Evolutionary conservation across 148 eudicot genomes (phyloP).

Genomic region (Diospyros kaki): DNA sequence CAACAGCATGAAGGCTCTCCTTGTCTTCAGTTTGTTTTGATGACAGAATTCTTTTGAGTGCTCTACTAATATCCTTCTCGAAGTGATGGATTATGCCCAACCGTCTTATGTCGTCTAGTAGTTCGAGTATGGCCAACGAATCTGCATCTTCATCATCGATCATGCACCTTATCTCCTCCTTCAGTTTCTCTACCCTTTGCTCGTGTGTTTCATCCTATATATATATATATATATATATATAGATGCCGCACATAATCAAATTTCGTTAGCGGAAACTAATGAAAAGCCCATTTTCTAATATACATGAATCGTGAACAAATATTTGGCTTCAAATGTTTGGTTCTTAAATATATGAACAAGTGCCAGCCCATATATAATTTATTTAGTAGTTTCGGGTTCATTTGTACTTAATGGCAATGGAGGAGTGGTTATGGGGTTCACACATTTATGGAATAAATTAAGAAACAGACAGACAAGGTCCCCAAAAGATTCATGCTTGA

Average conservation of each 20-base stretch:
- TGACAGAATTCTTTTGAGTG: constrained; percentile 10
- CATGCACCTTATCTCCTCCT: constrained; percentile 18
- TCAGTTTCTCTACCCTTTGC: constrained; percentile 10
- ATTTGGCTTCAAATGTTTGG: no score
- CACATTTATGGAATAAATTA: no score
- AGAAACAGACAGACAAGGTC: no score
- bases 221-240: not conserved
- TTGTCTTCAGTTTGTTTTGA: not conserved
- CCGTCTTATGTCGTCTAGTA: constrained; percentile 29
- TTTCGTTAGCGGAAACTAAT: no score
- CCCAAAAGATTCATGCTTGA: no score
- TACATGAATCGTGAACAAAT: no score
- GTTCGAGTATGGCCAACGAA: constrained; percentile 12
- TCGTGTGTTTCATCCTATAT: constrained; percentile 3
- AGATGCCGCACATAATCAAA: not conserved
- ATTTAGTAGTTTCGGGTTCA: no score
- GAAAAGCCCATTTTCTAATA: not conserved
- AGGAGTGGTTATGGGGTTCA: no score
- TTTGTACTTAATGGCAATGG: no score
- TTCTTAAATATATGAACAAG: no score
- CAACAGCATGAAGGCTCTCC: constrained; percentile 9
- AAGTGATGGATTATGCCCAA: constrained; percentile 28
- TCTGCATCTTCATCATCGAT: constrained; percentile 7
- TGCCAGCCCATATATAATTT: no score
- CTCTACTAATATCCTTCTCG: constrained; percentile 10